These are phyloP conservation scores for Theobroma grandiflorum DNA, from an alignment of 441 rosid species.

Conservation along the genomic window DNA sequence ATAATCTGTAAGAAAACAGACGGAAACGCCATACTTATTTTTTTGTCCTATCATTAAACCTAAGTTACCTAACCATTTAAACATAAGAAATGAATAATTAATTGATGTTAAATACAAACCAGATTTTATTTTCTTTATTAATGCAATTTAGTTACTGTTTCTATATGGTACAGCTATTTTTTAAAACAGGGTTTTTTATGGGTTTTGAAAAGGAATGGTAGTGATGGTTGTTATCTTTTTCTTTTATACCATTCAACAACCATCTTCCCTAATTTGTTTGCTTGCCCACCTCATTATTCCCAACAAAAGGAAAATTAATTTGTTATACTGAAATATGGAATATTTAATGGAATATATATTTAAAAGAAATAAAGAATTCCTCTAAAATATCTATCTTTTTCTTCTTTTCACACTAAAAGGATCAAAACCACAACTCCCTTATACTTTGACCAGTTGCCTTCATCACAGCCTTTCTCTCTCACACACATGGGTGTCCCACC, in stretches of 20 bases:
- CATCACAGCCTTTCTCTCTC: slow-evolving; percentile 1
- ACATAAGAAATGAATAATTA: neutral
- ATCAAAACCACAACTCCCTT: slow-evolving; percentile 39
- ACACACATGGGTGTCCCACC: slow-evolving; percentile 34
- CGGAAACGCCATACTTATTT: neutral
- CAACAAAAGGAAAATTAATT: neutral
- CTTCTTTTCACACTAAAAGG: slow-evolving; percentile 43
- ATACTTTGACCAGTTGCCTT: slow-evolving; percentile 37
- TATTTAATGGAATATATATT: neutral
- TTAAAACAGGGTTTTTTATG: neutral
- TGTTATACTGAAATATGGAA: neutral
- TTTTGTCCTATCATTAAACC: neutral
- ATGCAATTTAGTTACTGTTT: neutral
- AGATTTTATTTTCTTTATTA: neutral
- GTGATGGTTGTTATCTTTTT: slow-evolving; percentile 45
- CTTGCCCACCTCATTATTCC: slow-evolving; percentile 45
- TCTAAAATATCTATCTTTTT: slow-evolving; percentile 19
- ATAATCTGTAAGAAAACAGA: neutral
- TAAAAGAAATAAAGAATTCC: neutral
- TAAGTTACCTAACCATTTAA: neutral
- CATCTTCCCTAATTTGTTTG: slow-evolving; percentile 53
- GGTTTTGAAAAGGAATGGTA: slow-evolving; percentile 26
- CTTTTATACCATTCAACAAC: slow-evolving; percentile 52
- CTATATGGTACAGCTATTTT: neutral
- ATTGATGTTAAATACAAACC: neutral